These are phyloP conservation scores for Meredithiella fracta DNA, from an alignment of 2,329 filamentous ascomycete species.

Conservation along the genomic window DNA sequence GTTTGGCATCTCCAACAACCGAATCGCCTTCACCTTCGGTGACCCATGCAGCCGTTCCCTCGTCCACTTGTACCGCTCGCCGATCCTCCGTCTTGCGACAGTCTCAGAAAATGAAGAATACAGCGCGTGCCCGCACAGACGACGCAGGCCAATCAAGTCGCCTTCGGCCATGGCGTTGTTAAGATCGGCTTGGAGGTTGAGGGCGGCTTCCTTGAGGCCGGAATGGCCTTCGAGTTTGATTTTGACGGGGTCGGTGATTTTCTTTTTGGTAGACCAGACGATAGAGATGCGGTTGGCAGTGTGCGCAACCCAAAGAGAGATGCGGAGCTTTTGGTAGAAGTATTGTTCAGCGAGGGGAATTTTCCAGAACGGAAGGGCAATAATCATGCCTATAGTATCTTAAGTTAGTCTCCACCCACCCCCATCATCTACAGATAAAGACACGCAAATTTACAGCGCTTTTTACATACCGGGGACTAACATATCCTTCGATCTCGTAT, in stretches of 20 bases:
- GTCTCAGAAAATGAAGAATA: constrained; percentile 33
- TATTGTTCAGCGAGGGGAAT: constrained; percentile 21
- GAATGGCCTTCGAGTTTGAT: constrained; percentile 27
- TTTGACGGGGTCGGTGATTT: constrained; percentile 25
- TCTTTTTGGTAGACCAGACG: constrained; percentile 31
- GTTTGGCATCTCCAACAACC: constrained; percentile 30
- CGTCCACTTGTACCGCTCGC: constrained; percentile 35
- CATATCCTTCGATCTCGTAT: constrained; percentile 11
- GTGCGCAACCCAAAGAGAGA: constrained; percentile 24
- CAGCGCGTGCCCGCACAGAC: constrained; percentile 38
- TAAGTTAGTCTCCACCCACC: too few species aligned
- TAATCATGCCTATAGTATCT: constrained; percentile 29
- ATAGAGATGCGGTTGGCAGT: constrained; percentile 23
- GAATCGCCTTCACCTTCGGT: constrained; percentile 39
- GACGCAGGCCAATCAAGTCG: constrained; percentile 33
- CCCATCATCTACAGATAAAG: too few species aligned
- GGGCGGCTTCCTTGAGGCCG: constrained; percentile 34
- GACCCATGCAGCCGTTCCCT: constrained; percentile 26
- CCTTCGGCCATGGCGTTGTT: constrained; percentile 44
- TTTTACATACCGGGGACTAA: constrained; percentile 9
- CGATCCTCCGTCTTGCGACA: constrained; percentile 34
- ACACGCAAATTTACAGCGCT: too few species aligned
- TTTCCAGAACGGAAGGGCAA: constrained; percentile 23
- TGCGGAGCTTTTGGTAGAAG: constrained; percentile 24
- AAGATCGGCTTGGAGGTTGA: constrained; percentile 43